Percentiles rank a stretch among this genome's conserved stretches.
Evolutionary conservation across 2,329 filamentous ascomycete genomes (phyloP).

Genomic region (Berkeleyomyces basicola): DNA sequence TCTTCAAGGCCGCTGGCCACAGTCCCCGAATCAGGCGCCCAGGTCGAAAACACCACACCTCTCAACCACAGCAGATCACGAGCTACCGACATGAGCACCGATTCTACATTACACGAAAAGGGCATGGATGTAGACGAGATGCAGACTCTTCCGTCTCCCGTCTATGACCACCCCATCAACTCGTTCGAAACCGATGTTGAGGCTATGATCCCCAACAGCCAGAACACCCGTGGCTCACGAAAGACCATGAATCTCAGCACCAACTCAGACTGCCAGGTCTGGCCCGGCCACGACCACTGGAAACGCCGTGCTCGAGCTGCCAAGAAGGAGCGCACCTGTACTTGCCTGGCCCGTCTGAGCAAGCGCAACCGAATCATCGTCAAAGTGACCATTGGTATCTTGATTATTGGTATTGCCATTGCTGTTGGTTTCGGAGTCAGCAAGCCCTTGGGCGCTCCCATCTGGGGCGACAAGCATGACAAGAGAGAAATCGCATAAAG

Average conservation of each 20-base stretch:
- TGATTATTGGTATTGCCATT: constrained; percentile 37
- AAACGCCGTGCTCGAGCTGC: constrained; percentile 40
- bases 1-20: constrained; percentile 5
- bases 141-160: constrained; percentile 30
- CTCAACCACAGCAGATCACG: constrained; percentile 8
- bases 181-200: constrained; percentile 44
- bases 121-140: constrained; percentile 22
- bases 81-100: constrained; percentile 13
- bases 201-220: constrained; percentile 27
- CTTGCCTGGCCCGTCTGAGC: constrained; percentile 36
- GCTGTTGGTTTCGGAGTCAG: constrained; percentile 43
- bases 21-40: not conserved
- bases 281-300: constrained; percentile 45
- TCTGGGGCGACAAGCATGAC: constrained; percentile 31
- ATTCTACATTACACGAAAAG: constrained; percentile 15
- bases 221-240: constrained; percentile 20
- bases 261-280: constrained; percentile 36
- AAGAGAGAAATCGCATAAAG: not conserved
- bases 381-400: constrained; percentile 36
- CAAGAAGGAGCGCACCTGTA: constrained; percentile 35
- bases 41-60: constrained; percentile 1
- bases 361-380: constrained; percentile 36
- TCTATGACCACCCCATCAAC: constrained; percentile 23
- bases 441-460: constrained; percentile 41
- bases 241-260: constrained; percentile 25